A percentile compares a stretch with the other conserved stretches of the same genome.
phyloP scores from a whole-genome alignment of 2,329 filamentous ascomycete genomes.

The Ceratocystis eucalypticola region DNA sequence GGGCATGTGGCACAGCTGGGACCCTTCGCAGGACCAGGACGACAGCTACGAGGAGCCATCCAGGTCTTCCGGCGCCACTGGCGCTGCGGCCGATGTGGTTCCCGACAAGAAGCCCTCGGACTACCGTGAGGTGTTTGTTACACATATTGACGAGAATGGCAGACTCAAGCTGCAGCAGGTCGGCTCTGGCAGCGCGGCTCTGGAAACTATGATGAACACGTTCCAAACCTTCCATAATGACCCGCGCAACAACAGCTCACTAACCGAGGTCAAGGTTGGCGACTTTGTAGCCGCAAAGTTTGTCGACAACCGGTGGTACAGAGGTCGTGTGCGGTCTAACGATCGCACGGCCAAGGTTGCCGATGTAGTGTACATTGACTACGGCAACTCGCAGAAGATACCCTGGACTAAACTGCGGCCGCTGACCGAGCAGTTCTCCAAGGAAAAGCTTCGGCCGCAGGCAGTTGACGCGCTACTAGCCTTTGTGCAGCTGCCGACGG shows the following conservation, averaged over 20 bases:
- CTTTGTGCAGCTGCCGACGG: constrained; percentile 74
- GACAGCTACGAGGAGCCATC: constrained; percentile 41
- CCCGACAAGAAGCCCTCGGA: constrained; percentile 57
- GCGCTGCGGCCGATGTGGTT: constrained; percentile 39
- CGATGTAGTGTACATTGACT: constrained; percentile 90
- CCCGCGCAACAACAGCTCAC: constrained; percentile 50
- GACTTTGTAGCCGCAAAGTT: constrained; percentile 88
- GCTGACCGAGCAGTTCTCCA: constrained; percentile 65
- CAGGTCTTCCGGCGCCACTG: constrained; percentile 36
- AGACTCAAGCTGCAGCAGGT: constrained; percentile 86
- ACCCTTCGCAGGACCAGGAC: constrained; percentile 70
- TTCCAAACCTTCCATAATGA: constrained; percentile 87
- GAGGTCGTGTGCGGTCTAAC: constrained; percentile 78
- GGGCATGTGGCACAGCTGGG: constrained; percentile 87
- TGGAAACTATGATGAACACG: constrained; percentile 77
- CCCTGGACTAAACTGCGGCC: constrained; percentile 73
- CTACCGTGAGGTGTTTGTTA: constrained; percentile 88
- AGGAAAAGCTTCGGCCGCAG: constrained; percentile 72
- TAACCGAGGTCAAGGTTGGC: constrained; percentile 76
- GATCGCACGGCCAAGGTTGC: constrained; percentile 79
- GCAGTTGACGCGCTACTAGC: constrained; percentile 77
- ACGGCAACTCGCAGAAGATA: constrained; percentile 83
- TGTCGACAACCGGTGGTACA: constrained; percentile 88
- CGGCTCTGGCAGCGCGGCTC: constrained; percentile 67
- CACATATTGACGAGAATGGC: constrained; percentile 70